phyloP scores from a whole-genome alignment of 179 eudicot genomes.

The Silene noctiflora region DNA sequence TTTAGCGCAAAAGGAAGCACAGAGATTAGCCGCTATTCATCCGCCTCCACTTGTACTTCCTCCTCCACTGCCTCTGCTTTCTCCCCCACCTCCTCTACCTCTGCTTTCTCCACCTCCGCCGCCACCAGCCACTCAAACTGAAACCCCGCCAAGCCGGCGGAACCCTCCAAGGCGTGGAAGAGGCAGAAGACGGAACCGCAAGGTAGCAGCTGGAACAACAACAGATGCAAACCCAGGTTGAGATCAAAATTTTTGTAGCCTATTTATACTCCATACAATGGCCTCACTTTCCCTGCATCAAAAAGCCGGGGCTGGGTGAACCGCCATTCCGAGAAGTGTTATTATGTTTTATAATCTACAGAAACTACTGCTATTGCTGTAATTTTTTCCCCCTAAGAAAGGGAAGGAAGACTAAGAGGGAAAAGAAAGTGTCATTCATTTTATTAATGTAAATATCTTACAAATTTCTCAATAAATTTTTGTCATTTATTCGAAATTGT shows the following conservation, averaged over 20 bases:
- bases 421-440: constrained; percentile 24
- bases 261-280: constrained; percentile 19
- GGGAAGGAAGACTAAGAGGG: constrained; percentile 1
- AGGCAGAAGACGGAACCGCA: constrained; percentile 74
- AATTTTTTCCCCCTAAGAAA: constrained; percentile 19
- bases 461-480: constrained; percentile 27
- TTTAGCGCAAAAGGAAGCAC: constrained; percentile 60
- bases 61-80: constrained; percentile 24
- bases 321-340: constrained; percentile 12
- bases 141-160: constrained; percentile 32
- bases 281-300: constrained; percentile 28
- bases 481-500: constrained; percentile 4
- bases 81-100: constrained; percentile 23
- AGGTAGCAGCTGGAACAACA: constrained; percentile 46
- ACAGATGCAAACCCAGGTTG: constrained; percentile 28
- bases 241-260: constrained; percentile 33
- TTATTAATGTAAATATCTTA: constrained; percentile 32
- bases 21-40: constrained; percentile 33
- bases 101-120: constrained; percentile 11
- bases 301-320: constrained; percentile 25
- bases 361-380: constrained; percentile 21
- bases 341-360: constrained; percentile 24
- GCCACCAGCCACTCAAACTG: constrained; percentile 21
- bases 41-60: constrained; percentile 37
- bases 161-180: constrained; percentile 42